These are phyloP conservation scores for Neurospora tetraspora DNA, from an alignment of 495 filamentous ascomycete species.

Conservation along the genomic window DNA sequence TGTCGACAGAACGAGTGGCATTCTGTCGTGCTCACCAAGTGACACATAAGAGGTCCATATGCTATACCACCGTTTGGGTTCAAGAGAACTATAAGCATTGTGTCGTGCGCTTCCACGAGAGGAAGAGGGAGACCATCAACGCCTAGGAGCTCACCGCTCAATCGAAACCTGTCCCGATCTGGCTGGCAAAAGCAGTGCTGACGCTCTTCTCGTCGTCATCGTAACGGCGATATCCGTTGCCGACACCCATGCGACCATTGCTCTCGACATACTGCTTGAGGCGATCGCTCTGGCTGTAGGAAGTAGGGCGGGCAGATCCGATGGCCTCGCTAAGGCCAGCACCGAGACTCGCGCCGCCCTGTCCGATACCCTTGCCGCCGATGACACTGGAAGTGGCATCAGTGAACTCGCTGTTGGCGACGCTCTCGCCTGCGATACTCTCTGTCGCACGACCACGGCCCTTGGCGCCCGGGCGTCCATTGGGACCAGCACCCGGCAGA, in stretches of 20 bases:
- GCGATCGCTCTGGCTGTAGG: conserved; percentile 44
- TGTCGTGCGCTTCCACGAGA: not conserved
- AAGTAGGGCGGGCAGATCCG: conserved; percentile 29
- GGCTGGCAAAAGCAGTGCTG: conserved; percentile 91
- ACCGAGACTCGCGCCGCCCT: conserved; percentile 68
- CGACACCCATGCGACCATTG: conserved; percentile 43
- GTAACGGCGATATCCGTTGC: conserved; percentile 70
- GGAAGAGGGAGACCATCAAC: not conserved
- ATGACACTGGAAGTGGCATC: conserved; percentile 70
- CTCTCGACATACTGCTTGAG: conserved; percentile 90
- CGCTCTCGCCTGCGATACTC: conserved; percentile 81
- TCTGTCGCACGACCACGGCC: conserved; percentile 53
- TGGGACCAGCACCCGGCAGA: conserved; percentile 56
- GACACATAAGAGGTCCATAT: not conserved
- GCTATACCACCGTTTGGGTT: not conserved
- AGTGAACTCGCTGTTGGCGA: conserved; percentile 78
- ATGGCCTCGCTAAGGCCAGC: conserved; percentile 64
- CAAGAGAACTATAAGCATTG: not conserved
- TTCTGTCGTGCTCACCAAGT: not conserved
- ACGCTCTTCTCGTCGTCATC: conserved; percentile 95
- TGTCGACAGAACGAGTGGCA: not conserved
- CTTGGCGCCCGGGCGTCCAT: conserved; percentile 39
- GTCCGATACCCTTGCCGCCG: conserved; percentile 57
- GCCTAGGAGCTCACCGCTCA: conserved; percentile 42
- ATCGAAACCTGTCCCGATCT: conserved; percentile 77